Evolutionary conservation across 2,329 filamentous ascomycete species (phyloP).

Genomic region (Atkinsonella hypoxylon): DNA sequence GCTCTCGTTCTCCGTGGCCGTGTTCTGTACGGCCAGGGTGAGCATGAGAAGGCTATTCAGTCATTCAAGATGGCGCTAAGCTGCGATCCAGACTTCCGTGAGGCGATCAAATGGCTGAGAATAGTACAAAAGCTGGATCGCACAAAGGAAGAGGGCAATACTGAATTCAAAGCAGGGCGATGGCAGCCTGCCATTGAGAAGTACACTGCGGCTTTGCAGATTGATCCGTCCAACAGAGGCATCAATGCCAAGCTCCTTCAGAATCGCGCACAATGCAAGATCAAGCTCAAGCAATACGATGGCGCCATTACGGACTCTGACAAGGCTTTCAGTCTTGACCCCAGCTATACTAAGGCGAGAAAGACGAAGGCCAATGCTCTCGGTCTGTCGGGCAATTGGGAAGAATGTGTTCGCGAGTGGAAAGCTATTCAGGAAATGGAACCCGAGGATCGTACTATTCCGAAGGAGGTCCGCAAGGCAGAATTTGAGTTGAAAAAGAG

Average conservation of each 20-base stretch:
- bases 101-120: constrained; percentile 77
- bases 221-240: constrained; percentile 80
- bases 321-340: constrained; percentile 69
- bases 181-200: constrained; percentile 73
- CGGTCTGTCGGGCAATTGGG: constrained; percentile 79
- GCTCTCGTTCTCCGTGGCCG: constrained; percentile 81
- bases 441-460: constrained; percentile 67
- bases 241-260: constrained; percentile 92
- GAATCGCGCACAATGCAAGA: constrained; percentile 79
- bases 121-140: constrained; percentile 85
- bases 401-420: constrained; percentile 79
- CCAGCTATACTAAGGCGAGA: constrained; percentile 76
- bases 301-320: constrained; percentile 79
- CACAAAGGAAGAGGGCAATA: constrained; percentile 89
- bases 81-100: constrained; percentile 84
- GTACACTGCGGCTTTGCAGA: constrained; percentile 69
- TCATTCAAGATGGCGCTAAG: constrained; percentile 82
- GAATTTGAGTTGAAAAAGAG: constrained; percentile 97
- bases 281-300: constrained; percentile 73
- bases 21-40: constrained; percentile 79
- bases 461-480: constrained; percentile 76
- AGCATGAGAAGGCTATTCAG: constrained; percentile 88
- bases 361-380: constrained; percentile 90
- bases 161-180: constrained; percentile 73
- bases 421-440: constrained; percentile 77